Percentiles rank a stretch among this genome's conserved stretches.
Conservation (phyloP, 768 basidiomycete genomes). For the Hygrocybe coccinea region DNA sequence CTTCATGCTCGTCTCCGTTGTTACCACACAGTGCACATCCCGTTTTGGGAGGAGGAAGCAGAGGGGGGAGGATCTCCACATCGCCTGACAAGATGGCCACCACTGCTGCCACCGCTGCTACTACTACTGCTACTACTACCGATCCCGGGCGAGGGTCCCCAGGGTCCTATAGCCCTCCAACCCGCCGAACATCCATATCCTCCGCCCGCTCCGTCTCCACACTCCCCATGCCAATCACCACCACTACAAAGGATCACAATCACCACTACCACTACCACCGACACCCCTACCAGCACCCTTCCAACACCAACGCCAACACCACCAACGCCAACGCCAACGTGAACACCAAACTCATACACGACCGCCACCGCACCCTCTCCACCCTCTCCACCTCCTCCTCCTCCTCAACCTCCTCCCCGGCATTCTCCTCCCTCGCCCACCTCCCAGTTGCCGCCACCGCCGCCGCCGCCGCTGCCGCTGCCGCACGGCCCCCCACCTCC, state of each 20-base stretch:
- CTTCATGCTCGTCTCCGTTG: conserved; percentile 19
- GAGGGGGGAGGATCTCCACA: conserved; percentile 23
- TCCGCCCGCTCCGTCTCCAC: conserved; percentile 58
- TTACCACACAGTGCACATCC: conserved; percentile 12
- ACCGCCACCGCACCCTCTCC: conserved; percentile 54
- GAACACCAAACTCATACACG: conserved; percentile 24
- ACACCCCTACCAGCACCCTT: too few relatives aligned
- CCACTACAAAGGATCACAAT: conserved; percentile 24
- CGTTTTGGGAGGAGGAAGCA: too few relatives aligned
- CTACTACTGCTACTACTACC: neutral
- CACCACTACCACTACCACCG: conserved; percentile 23
- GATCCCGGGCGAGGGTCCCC: conserved; percentile 28
- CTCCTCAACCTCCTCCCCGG: conserved; percentile 47
- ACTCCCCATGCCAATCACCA: conserved; percentile 41
- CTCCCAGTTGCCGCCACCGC: conserved; percentile 47
- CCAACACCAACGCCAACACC: too few relatives aligned
- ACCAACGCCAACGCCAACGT: conserved; percentile 37
- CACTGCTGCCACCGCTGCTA: neutral
- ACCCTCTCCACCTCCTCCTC: conserved; percentile 55
- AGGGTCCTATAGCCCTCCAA: conserved; percentile 36
- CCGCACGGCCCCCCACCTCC: conserved; percentile 42
- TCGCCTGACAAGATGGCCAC: conserved; percentile 35
- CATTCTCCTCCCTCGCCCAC: conserved; percentile 53
- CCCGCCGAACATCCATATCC: conserved; percentile 51
- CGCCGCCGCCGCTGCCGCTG: too few relatives aligned